Percentiles rank a stretch among this genome's conserved stretches.
Conservation (phyloP, 108 stramenopile genomes). For the Epithemia pelagica region DNA sequence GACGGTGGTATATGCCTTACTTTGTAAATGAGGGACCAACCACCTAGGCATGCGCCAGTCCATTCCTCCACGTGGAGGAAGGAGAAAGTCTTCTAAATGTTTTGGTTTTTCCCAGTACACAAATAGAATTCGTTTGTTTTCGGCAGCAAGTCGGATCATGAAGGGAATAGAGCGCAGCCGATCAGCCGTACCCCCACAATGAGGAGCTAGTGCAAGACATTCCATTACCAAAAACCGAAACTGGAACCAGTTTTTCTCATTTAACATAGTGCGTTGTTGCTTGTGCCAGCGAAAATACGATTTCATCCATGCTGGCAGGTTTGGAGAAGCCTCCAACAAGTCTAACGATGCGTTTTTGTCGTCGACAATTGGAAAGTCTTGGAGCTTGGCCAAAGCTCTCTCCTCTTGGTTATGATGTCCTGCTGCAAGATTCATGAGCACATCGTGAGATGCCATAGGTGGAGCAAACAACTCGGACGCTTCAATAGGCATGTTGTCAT, state of each 20-base stretch:
- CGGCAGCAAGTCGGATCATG: conserved; percentile 24
- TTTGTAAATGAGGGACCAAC: conserved; percentile 7
- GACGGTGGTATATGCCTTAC: background rate
- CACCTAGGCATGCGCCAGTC: conserved; percentile 37
- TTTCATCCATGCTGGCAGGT: conserved; percentile 28
- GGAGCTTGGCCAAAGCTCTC: no score
- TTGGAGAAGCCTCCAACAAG: conserved; percentile 12
- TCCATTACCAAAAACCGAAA: conserved; percentile 27
- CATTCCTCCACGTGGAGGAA: conserved; percentile 36
- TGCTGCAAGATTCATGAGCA: background rate
- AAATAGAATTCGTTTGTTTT: conserved; percentile 31
- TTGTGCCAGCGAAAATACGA: conserved; percentile 36
- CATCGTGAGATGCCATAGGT: background rate
- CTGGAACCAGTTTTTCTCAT: conserved; percentile 16
- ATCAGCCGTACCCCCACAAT: conserved; percentile 46
- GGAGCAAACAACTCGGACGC: background rate
- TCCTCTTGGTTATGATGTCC: background rate
- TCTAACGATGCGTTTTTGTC: background rate
- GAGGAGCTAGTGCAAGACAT: conserved; percentile 21
- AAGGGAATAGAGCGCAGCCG: conserved; percentile 38
- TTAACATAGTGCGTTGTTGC: conserved; percentile 8
- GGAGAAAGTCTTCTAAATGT: conserved; percentile 34
- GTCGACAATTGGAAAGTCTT: no score
- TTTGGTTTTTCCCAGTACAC: conserved; percentile 39
- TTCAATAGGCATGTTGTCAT: background rate